phyloP scores from a whole-genome alignment of 169 alveolate species.

The Cardiosporidium cionae region DNA sequence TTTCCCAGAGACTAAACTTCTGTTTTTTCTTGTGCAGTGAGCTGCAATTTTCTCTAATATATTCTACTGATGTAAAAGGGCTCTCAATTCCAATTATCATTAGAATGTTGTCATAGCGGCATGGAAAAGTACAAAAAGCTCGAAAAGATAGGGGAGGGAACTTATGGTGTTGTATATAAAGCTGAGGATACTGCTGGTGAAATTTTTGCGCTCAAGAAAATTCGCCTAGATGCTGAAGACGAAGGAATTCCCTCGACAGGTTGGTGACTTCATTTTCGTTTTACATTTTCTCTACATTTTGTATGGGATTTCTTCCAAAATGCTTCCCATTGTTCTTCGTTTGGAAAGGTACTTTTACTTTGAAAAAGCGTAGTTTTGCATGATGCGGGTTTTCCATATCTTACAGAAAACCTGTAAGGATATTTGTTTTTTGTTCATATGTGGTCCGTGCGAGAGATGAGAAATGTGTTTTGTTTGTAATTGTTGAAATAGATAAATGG shows the following conservation, averaged over 20 bases:
- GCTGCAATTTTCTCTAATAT: no score
- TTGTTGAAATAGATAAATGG: not conserved
- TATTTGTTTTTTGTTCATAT: not conserved
- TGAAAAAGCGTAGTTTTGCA: not conserved
- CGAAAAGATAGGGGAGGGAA: conserved; percentile 97
- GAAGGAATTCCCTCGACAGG: conserved; percentile 93
- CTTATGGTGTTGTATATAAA: conserved; percentile 97
- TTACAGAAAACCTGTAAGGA: not conserved
- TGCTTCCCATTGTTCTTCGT: not conserved
- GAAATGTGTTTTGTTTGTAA: not conserved
- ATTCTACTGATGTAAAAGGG: no score
- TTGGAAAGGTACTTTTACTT: not conserved
- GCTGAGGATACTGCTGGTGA: conserved; percentile 83
- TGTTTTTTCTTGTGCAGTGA: no score
- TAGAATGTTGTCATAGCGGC: no score
- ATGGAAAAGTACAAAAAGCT: conserved; percentile 87
- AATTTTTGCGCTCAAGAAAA: conserved; percentile 89
- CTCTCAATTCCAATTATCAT: no score
- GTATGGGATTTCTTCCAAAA: not conserved
- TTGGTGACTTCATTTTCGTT: no score
- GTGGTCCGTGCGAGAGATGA: not conserved
- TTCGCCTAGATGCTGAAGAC: conserved; percentile 96
- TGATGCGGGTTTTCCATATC: not conserved
- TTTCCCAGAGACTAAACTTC: no score
- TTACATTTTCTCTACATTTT: no score